Evolutionary conservation across 129 eudicot species (phyloP).

Genomic region (Escallonia herrerae): DNA sequence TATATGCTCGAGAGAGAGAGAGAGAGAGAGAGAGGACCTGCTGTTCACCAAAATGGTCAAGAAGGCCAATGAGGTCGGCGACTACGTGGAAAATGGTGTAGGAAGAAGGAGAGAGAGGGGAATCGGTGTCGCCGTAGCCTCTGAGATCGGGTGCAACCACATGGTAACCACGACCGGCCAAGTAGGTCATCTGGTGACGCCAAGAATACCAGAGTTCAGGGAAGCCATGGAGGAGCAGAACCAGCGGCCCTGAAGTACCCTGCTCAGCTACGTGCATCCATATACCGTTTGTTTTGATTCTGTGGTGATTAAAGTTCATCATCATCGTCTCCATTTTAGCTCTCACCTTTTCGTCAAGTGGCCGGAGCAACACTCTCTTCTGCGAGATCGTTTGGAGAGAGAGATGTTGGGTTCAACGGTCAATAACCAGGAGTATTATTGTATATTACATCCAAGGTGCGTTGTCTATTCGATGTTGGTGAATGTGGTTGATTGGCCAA

Average conservation of each 20-base stretch:
- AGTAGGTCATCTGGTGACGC: conserved; percentile 42
- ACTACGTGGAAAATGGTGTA: conserved; percentile 48
- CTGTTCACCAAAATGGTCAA: conserved; percentile 40
- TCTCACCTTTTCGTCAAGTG: neutral
- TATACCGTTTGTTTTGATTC: conserved; percentile 51
- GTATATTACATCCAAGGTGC: too few species aligned
- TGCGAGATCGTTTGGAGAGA: neutral
- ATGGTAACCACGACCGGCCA: conserved; percentile 49
- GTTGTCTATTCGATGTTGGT: too few species aligned
- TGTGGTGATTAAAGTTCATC: conserved; percentile 30
- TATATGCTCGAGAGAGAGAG: neutral
- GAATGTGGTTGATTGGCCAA: too few species aligned
- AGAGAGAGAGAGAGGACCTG: conserved; percentile 25
- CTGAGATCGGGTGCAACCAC: conserved; percentile 61
- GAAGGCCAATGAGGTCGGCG: conserved; percentile 50
- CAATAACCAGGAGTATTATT: too few species aligned
- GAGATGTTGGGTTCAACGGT: too few species aligned
- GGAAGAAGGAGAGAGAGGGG: conserved; percentile 39
- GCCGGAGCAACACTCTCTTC: neutral
- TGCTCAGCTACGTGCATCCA: conserved; percentile 54
- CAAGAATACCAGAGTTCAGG: conserved; percentile 52
- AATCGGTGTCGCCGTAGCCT: conserved; percentile 50
- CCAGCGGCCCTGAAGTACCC: conserved; percentile 36
- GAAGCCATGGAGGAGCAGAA: conserved; percentile 56
- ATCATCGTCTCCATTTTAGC: conserved; percentile 20